Evolutionary conservation across 495 filamentous ascomycete genomes (phyloP), one percentile per base, ranked within the genome.

Genomic region (Penicillium robsamsonii): DNA sequence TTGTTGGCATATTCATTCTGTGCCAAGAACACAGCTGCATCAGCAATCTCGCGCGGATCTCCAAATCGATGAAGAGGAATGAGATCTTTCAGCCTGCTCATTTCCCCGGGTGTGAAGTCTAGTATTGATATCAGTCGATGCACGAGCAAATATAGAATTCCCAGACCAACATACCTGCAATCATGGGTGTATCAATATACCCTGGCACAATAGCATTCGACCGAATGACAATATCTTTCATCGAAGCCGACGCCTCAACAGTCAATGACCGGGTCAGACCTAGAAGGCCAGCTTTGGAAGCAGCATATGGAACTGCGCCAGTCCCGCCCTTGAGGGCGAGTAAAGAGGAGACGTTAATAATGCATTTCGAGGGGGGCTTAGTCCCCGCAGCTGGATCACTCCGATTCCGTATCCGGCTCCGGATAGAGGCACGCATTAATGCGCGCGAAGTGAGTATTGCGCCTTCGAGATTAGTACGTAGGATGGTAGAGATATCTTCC

Each of bases 121-220:
- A 40, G 9, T 4, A 55, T 27, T 15, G 0, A 27, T 18, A n/a
- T 38, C 22, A 60, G 31, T 15, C 12, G n/a, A 40, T 5, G 7
- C 29, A 24, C 18, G 10, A 35, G 30, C 7, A 22, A 48, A 6
- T 7, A 15, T 10, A 17, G 2, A 0, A 5, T 7, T 10, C 10
- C 9, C 9, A n/a, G 27, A 22, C 5, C 3, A 53, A 68, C 75
- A 56, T 74, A 92, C 89, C 77, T 56, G 79, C 67, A 46, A 87
- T 88, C 90, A 95, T 92, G 5, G 82, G 78, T 6, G 90, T 92
- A 24, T 85, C 75, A 55, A 94, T 87, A 72, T 91, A 95, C 13
- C 91, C 91, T 2, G 91, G 91, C n/a, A 91, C 66, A 54, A 96
- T 84, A 5, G 84, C 87, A 71, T 95, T 96, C 29, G 88, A 87